Base-by-base conservation (phyloP, 2,329 filamentous ascomycete genomes). In the Sclerotinia sclerotiorum region DNA sequence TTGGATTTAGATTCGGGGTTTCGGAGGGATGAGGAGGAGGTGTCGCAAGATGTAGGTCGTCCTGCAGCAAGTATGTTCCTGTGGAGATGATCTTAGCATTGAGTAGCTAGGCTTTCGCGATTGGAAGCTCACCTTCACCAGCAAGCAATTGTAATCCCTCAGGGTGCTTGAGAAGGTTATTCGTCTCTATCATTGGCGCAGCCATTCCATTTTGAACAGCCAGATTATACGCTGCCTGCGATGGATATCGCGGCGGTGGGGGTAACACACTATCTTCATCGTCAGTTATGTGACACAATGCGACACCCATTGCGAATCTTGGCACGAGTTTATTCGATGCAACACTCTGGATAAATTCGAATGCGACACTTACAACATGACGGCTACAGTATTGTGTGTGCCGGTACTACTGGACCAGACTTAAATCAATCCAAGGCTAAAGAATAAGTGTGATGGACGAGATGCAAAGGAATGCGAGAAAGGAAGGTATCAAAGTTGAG, bases 21-120 rank as follows among this genome's bases (percentile, higher is more conserved):
- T 99, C 95, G 70, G 94, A 97, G 29, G 95, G 95, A 80, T 99
- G 95, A 19, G 94, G 94, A 71, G 94, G 94, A 68, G 95, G 95
- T 46, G 94, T 97, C 56, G 95, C 94, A 68, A 99, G 89, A 73
- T 93, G 90, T 39, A 99, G 83, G 78, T 97, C 92, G 80, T 99
- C 94, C 78, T 93, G 90, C 55, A 98, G 86, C 29, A 91, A 85
- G 77, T 99, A 99, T 70, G 92, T 94, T 76, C 94, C 93, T 95
- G 74, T 65, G 46, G 7, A 11, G 8, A 27, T 35, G 13, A 48
- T 51, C 46, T 68, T 17, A 68, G 66, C 60, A 57, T 57, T 27
- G 24, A 56, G 39, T 44, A 17, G 7, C 11, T 15, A 32, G 42
- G 15, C 10, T 29, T 49, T 44, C 21, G 51, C 29, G 10, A 65